Percentiles rank a stretch among this genome's conserved stretches.
These are phyloP conservation scores for Penicillium ochrochloron DNA, from an alignment of 495 filamentous ascomycete genomes.

Conservation along the genomic window DNA sequence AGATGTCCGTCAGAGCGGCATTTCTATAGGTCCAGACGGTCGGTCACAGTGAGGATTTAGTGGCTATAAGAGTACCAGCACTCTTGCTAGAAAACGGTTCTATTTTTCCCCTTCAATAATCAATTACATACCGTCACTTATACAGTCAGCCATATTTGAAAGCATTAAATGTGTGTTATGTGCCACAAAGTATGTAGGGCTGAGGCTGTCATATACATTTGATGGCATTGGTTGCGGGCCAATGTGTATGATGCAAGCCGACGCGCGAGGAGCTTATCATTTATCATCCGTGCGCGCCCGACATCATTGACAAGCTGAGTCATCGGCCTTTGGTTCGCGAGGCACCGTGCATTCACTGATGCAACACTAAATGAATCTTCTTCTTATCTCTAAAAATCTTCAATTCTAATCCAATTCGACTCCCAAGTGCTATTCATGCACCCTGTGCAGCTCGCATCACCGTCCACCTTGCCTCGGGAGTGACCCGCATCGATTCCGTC, in stretches of 20 bases:
- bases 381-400: slow-evolving; percentile 10
- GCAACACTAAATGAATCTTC: slow-evolving; percentile 4
- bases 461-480: slow-evolving; percentile 16
- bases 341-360: slow-evolving; percentile 10
- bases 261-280: background rate
- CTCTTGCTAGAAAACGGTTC: too few species aligned
- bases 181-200: background rate
- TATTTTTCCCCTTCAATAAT: too few species aligned
- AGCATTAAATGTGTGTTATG: background rate
- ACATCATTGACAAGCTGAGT: slow-evolving; percentile 13
- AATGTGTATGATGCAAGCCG: background rate
- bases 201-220: background rate
- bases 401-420: background rate
- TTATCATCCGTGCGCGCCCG: background rate
- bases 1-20: too few species aligned
- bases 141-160: background rate
- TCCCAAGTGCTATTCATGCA: background rate
- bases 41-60: too few species aligned
- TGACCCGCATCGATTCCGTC: slow-evolving; percentile 27
- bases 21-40: too few species aligned
- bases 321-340: slow-evolving; percentile 9
- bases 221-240: background rate
- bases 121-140: background rate
- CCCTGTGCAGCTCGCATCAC: slow-evolving; percentile 3
- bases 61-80: too few species aligned